Conservation (phyloP, 2,329 filamentous ascomycete genomes). For the Colletotrichum limetticola region DNA sequence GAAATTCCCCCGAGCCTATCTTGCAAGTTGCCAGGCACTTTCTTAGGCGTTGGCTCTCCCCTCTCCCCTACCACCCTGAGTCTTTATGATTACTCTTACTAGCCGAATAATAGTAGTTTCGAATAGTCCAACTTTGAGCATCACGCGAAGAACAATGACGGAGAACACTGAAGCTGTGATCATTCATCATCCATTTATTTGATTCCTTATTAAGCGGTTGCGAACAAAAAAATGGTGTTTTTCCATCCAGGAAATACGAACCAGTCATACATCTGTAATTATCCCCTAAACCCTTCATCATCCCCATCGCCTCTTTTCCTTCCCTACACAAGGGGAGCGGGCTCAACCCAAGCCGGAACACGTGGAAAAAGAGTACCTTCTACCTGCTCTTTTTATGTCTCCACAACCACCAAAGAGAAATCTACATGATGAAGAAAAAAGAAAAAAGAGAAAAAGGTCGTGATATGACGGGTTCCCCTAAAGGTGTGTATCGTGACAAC, state of each 20-base stretch:
- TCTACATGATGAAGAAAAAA: slow-evolving; percentile 40
- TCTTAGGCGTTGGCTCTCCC: not conserved
- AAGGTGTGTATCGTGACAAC: slow-evolving; percentile 9
- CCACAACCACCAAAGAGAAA: slow-evolving; percentile 35
- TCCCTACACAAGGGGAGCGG: not conserved
- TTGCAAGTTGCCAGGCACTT: not conserved
- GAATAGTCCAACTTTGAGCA: not conserved
- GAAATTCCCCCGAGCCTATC: not conserved
- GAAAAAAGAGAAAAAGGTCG: slow-evolving; percentile 32
- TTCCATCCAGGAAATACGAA: slow-evolving; percentile 59
- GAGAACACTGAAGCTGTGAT: slow-evolving; percentile 4
- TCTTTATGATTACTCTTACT: not conserved
- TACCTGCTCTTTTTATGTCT: not conserved
- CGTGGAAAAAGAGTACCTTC: not conserved
- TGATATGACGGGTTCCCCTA: slow-evolving; percentile 8
- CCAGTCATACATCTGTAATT: slow-evolving; percentile 55
- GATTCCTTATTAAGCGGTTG: slow-evolving; percentile 39
- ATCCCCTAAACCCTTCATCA: slow-evolving; percentile 26
- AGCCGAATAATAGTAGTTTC: not conserved
- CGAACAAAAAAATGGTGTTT: slow-evolving; percentile 37
- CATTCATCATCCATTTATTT: slow-evolving; percentile 39
- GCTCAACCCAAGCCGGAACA: not conserved
- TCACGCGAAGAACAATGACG: too few species aligned
- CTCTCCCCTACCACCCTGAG: not conserved
- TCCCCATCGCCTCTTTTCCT: not conserved